A percentile compares a stretch with the other conserved stretches of the same genome.
Evolutionary conservation across 2,329 filamentous ascomycete genomes (phyloP).

Genomic region (Malbranchea zuffiana): DNA sequence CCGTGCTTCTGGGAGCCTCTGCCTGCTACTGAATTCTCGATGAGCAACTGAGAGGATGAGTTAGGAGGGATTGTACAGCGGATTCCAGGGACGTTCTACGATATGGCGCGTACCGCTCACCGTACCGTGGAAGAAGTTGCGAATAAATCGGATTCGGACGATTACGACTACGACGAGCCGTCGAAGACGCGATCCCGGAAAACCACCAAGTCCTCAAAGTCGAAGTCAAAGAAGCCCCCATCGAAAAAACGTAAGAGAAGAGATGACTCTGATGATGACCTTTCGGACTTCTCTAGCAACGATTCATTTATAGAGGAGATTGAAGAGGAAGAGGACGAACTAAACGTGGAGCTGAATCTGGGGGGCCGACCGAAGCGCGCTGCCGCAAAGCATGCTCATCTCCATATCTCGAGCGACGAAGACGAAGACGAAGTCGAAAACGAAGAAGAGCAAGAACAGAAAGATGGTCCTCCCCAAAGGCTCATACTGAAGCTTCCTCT

Average conservation of each 20-base stretch:
- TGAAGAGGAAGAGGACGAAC: slow-evolving; percentile 32
- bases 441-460: slow-evolving; percentile 19
- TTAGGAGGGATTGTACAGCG: too few species aligned
- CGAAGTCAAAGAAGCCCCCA: slow-evolving; percentile 22
- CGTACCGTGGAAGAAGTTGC: slow-evolving; percentile 35
- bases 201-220: slow-evolving; percentile 21
- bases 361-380: slow-evolving; percentile 47
- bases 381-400: slow-evolving; percentile 46
- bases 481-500: slow-evolving; percentile 13
- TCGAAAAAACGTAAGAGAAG: slow-evolving; percentile 27
- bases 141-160: slow-evolving; percentile 29
- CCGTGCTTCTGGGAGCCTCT: too few species aligned
- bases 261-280: slow-evolving; percentile 37
- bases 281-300: slow-evolving; percentile 31
- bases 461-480: slow-evolving; percentile 21
- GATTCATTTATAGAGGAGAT: slow-evolving; percentile 8
- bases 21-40: too few species aligned
- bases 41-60: too few species aligned
- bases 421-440: slow-evolving; percentile 19
- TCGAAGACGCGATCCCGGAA: slow-evolving; percentile 22
- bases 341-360: slow-evolving; percentile 40
- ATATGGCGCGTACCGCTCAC: slow-evolving; percentile 26
- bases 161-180: slow-evolving; percentile 35
- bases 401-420: slow-evolving; percentile 39
- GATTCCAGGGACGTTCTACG: too few species aligned